Conservation (phyloP, 140 eudicot species). For the Cichorium intybus region DNA sequence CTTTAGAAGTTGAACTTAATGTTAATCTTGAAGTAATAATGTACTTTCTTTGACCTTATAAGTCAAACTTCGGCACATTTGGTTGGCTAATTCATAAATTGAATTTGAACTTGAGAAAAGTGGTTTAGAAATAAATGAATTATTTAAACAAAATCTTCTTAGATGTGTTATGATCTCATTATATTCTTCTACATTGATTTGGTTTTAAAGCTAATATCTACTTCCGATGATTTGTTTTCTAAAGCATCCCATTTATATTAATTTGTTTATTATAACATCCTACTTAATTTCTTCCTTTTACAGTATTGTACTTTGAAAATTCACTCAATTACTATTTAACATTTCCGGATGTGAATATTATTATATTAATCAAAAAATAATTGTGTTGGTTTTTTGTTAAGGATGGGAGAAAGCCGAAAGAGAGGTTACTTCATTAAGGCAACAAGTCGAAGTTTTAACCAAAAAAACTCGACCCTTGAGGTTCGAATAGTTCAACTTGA, state of each 20-base stretch:
- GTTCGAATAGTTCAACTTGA: slow-evolving; percentile 74
- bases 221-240: too few species aligned
- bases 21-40: not conserved
- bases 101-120: too few species aligned
- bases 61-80: not conserved
- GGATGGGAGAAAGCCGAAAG: slow-evolving; percentile 96
- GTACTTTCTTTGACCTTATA: not conserved
- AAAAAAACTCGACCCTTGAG: slow-evolving; percentile 57
- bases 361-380: not conserved
- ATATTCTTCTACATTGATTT: too few species aligned
- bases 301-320: too few species aligned
- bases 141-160: not conserved
- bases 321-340: too few species aligned
- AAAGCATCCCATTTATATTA: too few species aligned
- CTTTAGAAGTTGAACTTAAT: not conserved
- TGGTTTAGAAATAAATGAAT: not conserved
- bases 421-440: slow-evolving; percentile 53
- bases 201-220: too few species aligned
- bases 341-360: too few species aligned
- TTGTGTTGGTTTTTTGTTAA: slow-evolving; percentile 28
- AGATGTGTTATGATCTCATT: too few species aligned
- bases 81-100: not conserved
- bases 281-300: too few species aligned
- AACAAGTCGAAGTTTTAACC: slow-evolving; percentile 49
- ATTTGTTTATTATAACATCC: too few species aligned